Evolutionary conservation across 1,139 yeast species (phyloP).

Genomic region (Debaryomyces singareniensis): DNA sequence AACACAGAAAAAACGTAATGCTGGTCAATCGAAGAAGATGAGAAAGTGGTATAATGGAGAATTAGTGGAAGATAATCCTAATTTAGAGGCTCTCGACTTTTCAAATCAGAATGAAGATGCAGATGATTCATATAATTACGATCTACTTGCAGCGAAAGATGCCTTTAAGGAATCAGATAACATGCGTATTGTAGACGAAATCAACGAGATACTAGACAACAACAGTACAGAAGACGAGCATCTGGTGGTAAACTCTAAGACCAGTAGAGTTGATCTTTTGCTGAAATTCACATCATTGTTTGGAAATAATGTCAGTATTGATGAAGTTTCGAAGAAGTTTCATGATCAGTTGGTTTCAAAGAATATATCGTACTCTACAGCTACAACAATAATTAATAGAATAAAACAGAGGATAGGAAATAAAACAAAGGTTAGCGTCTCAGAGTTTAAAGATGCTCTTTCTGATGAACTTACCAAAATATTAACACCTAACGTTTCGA

Average conservation of each 20-base stretch:
- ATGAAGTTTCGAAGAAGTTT: conserved; percentile 37
- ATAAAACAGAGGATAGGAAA: conserved; percentile 25
- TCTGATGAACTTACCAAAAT: conserved; percentile 73
- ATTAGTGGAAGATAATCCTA: conserved; percentile 21
- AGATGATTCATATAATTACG: conserved; percentile 33
- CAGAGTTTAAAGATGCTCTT: conserved; percentile 49
- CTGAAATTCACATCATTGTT: conserved; percentile 32
- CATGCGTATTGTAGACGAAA: conserved; percentile 37
- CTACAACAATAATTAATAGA: conserved; percentile 30
- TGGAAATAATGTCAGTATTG: conserved; percentile 31
- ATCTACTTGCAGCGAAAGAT: conserved; percentile 20
- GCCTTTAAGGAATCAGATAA: conserved; percentile 31
- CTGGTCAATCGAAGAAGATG: conserved; percentile 26
- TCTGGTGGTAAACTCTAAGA: conserved; percentile 4
- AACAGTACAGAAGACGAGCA: conserved; percentile 24
- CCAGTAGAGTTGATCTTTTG: conserved; percentile 19
- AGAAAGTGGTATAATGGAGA: conserved; percentile 42
- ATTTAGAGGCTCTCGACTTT: conserved; percentile 27
- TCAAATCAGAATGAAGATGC: conserved; percentile 18
- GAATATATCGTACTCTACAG: conserved; percentile 39
- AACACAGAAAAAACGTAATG: conserved; percentile 9
- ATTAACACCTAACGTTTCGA: conserved; percentile 87
- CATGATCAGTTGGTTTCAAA: conserved; percentile 37
- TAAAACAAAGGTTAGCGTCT: conserved; percentile 24
- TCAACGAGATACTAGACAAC: conserved; percentile 35